Base-by-base conservation (phyloP, 169 alveolate species). In the Eimeria zaria region DNA sequence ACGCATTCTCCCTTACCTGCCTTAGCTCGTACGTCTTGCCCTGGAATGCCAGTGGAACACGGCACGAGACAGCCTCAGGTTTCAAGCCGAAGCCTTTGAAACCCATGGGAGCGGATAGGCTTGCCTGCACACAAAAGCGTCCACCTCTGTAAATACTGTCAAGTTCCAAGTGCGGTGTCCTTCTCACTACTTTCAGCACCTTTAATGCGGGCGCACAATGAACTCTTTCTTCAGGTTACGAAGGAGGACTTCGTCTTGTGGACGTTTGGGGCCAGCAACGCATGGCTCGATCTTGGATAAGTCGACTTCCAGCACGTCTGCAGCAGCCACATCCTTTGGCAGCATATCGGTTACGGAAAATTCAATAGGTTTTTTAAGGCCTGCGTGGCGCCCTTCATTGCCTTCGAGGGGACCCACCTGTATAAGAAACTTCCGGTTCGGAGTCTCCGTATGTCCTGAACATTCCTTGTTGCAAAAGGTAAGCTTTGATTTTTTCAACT, bases 221-320 rank as follows among this genome's bases (percentile, higher is more conserved):
- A 99, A 99, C 95, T 98, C 99, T n/a, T 95, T 89, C 97, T 99
- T 98, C 97, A 99, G 97, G 83, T 97, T 97, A 60, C 98, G 69
- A 46, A 99, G 97, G 51, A 98, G 90, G 55, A 99, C 99, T 97
- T 99, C 98, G 96, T 99, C 99, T 94, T 99, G 99, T 4, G 99
- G 99, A 89, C 99, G 98, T 97, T 99, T 99, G 16, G 99, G 99
- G 33, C 99, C 99, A 41, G 99, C 98, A 16, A 99, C 95, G 48
- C 99, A 98, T 55, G 99, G 99, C 58, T 97, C 98, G 67, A 99
- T 98, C n/a, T 99, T 96, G 71, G 99, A 97, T 46, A 99, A 97
- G 97, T 99, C 99, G 53, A 99, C 97, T 46, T 98, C 96, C 97
- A 98, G 91, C 84, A 97, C 91, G 51, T 97, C 99, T 14, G 98